Conservation (phyloP, 768 basidiomycete genomes). For the Calocybe cyanea region DNA sequence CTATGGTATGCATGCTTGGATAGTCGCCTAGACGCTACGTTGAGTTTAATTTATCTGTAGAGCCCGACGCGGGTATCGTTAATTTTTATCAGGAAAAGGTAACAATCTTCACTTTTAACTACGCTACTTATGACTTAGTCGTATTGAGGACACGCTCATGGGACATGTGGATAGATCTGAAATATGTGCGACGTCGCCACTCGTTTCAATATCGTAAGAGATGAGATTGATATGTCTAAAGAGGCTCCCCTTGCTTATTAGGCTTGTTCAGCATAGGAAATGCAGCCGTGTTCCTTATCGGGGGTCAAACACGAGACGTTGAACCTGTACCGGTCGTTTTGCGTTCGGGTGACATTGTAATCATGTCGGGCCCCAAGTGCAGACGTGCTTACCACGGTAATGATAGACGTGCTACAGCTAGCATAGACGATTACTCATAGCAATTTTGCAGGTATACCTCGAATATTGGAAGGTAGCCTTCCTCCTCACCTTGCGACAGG, state of each 20-base stretch:
- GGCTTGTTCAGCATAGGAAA: constrained; percentile 67
- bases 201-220: constrained; percentile 90
- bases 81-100: constrained; percentile 90
- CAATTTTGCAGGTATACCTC: constrained; percentile 63
- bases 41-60: constrained; percentile 35
- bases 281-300: constrained; percentile 86
- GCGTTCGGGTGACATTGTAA: constrained; percentile 85
- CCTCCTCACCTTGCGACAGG: constrained; percentile 52
- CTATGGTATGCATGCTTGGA: constrained; percentile 54
- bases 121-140: constrained; percentile 3
- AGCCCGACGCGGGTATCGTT: constrained; percentile 94
- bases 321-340: constrained; percentile 80
- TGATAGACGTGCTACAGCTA: constrained; percentile 14
- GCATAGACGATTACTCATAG: neutral
- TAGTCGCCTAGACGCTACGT: neutral
- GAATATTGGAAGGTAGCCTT: constrained; percentile 78
- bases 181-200: constrained; percentile 84
- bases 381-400: constrained; percentile 91
- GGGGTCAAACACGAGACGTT: constrained; percentile 72
- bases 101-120: neutral
- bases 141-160: constrained; percentile 95
- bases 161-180: constrained; percentile 98
- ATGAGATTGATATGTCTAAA: neutral
- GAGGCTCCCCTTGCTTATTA: neutral
- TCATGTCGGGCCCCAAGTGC: constrained; percentile 89